Percentiles rank a stretch among this genome's conserved stretches.
Conservation (phyloP, 129 eudicot species). For the Flaveria sonorensis region DNA sequence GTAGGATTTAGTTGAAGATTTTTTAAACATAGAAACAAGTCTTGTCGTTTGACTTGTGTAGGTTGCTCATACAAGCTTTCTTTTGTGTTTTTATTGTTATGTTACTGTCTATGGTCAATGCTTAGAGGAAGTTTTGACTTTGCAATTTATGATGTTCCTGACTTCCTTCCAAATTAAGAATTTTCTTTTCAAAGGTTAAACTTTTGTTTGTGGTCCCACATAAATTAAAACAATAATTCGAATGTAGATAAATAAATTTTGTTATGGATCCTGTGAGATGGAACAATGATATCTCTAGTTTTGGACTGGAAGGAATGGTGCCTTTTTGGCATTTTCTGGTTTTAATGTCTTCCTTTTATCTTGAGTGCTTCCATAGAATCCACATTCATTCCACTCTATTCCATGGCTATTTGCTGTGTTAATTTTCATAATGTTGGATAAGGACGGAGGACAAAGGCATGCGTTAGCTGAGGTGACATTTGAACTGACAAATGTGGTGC, state of each 20-base stretch:
- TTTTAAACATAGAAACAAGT: background rate
- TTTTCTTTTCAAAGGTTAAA: background rate
- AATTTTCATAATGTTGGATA: too few species aligned
- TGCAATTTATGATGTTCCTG: slow-evolving; percentile 1
- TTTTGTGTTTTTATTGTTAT: slow-evolving; percentile 9
- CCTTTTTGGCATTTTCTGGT: background rate
- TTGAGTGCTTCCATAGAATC: background rate
- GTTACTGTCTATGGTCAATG: background rate
- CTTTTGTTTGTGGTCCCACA: background rate
- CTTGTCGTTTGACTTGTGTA: background rate
- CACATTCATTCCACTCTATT: background rate
- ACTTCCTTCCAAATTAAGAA: slow-evolving; percentile 2
- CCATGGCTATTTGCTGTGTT: background rate
- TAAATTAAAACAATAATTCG: background rate
- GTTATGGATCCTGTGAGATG: slow-evolving; percentile 10
- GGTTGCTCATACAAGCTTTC: background rate
- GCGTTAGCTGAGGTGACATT: too few species aligned
- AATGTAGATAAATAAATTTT: background rate
- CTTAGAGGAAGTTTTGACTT: background rate
- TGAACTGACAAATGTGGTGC: too few species aligned
- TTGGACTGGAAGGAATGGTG: background rate
- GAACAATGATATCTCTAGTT: slow-evolving; percentile 11
- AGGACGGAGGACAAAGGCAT: too few species aligned
- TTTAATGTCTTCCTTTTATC: background rate
- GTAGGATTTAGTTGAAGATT: background rate